Conservation (phyloP, 495 filamentous ascomycete species). For the Delitschia confertaspora region DNA sequence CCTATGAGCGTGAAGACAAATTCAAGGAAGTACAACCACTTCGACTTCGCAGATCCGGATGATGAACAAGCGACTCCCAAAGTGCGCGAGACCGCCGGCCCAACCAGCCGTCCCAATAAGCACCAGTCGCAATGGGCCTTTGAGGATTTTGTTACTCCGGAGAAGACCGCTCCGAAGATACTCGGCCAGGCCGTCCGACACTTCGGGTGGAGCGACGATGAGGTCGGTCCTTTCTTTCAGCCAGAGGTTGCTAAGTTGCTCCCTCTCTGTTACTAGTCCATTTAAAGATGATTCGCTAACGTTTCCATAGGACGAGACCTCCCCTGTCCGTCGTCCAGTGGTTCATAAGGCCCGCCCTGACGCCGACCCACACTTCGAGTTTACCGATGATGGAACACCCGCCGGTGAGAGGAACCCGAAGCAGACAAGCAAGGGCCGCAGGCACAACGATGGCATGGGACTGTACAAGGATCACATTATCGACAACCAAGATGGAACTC, state of each 20-base stretch:
- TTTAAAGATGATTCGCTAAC: background rate
- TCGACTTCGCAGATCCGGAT: slow-evolving; percentile 66
- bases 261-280: background rate
- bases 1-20: slow-evolving; percentile 50
- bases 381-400: slow-evolving; percentile 49
- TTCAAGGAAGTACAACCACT: slow-evolving; percentile 74
- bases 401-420: slow-evolving; percentile 28
- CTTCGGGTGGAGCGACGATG: slow-evolving; percentile 62
- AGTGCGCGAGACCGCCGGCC: slow-evolving; percentile 35
- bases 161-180: slow-evolving; percentile 49
- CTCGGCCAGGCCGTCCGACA: slow-evolving; percentile 52
- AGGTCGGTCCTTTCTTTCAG: slow-evolving; percentile 32
- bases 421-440: slow-evolving; percentile 18
- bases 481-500: too few species aligned
- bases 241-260: slow-evolving; percentile 9
- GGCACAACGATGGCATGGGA: slow-evolving; percentile 53
- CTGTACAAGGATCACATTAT: slow-evolving; percentile 72
- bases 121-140: slow-evolving; percentile 71
- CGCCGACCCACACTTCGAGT: slow-evolving; percentile 68
- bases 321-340: slow-evolving; percentile 40
- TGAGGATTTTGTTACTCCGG: slow-evolving; percentile 73
- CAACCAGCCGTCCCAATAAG: slow-evolving; percentile 48
- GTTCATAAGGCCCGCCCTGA: slow-evolving; percentile 64
- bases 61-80: slow-evolving; percentile 29
- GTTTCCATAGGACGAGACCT: slow-evolving; percentile 26